phyloP scores from a whole-genome alignment of 768 basidiomycete genomes.

The Podaxis mareebaensis region DNA sequence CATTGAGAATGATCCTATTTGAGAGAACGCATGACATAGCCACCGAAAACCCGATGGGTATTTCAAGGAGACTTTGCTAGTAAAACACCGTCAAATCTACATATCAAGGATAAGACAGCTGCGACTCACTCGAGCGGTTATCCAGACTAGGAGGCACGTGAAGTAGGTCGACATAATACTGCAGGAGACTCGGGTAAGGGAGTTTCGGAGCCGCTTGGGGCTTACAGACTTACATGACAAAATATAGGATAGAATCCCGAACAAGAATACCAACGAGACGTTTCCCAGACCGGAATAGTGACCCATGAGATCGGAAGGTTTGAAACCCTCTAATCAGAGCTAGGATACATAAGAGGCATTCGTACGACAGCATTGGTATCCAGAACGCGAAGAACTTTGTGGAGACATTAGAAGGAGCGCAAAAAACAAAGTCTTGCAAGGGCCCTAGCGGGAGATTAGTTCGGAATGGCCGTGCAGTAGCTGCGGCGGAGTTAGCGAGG shows the following conservation, averaged over 20 bases:
- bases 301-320: slow-evolving; percentile 36
- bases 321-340: slow-evolving; percentile 52
- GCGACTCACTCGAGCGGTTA: slow-evolving; percentile 33
- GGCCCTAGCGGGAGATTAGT: slow-evolving; percentile 14
- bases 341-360: slow-evolving; percentile 50
- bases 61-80: slow-evolving; percentile 44
- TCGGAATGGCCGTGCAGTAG: slow-evolving; percentile 20
- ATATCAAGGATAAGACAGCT: not conserved
- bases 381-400: slow-evolving; percentile 54
- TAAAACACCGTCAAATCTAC: not conserved
- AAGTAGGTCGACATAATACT: slow-evolving; percentile 61
- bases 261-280: slow-evolving; percentile 51
- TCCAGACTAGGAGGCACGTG: slow-evolving; percentile 47
- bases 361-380: slow-evolving; percentile 59
- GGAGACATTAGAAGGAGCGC: slow-evolving; percentile 40
- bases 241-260: slow-evolving; percentile 58
- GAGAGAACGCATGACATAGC: slow-evolving; percentile 59
- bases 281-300: slow-evolving; percentile 41
- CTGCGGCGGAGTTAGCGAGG: slow-evolving; percentile 15
- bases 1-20: slow-evolving; percentile 58
- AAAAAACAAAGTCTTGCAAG: slow-evolving; percentile 35
- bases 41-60: slow-evolving; percentile 58
- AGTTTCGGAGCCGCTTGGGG: not conserved
- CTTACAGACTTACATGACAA: slow-evolving; percentile 46
- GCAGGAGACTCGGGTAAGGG: slow-evolving; percentile 1